Evolutionary conservation across 352 stramenopile genomes (phyloP).

Genomic region (Phytophthora uliginosa): DNA sequence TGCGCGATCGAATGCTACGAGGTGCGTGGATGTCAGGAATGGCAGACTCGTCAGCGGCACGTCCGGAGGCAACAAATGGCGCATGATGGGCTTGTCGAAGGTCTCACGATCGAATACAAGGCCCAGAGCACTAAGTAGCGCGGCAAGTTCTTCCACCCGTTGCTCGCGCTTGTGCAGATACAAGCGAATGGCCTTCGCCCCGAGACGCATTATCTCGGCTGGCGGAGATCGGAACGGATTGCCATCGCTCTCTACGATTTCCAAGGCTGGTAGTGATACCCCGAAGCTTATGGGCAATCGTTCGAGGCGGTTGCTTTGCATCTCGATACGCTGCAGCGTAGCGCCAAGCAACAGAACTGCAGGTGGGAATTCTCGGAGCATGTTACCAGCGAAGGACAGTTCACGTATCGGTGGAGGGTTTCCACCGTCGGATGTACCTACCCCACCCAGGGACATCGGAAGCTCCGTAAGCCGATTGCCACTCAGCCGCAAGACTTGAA

Average conservation of each 20-base stretch:
- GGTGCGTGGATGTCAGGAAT: constrained; percentile 66
- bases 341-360: constrained; percentile 52
- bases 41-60: constrained; percentile 30
- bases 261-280: constrained; percentile 42
- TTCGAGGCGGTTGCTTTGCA: constrained; percentile 83
- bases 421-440: constrained; percentile 11
- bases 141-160: constrained; percentile 60
- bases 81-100: constrained; percentile 57
- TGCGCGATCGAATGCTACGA: constrained; percentile 55
- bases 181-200: constrained; percentile 51
- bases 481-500: constrained; percentile 57
- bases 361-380: constrained; percentile 53
- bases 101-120: constrained; percentile 48
- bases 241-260: constrained; percentile 69
- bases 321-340: constrained; percentile 55
- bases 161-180: constrained; percentile 75
- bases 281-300: constrained; percentile 69
- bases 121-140: constrained; percentile 46
- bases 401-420: constrained; percentile 50
- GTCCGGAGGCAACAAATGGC: constrained; percentile 33
- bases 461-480: constrained; percentile 61
- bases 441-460: constrained; percentile 46
- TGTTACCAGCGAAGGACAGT: constrained; percentile 70
- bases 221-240: constrained; percentile 83
- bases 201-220: constrained; percentile 68